Evolutionary conservation across 1,284 basidiomycete species (phyloP).

Genomic region (Puccinia brachypodii): DNA sequence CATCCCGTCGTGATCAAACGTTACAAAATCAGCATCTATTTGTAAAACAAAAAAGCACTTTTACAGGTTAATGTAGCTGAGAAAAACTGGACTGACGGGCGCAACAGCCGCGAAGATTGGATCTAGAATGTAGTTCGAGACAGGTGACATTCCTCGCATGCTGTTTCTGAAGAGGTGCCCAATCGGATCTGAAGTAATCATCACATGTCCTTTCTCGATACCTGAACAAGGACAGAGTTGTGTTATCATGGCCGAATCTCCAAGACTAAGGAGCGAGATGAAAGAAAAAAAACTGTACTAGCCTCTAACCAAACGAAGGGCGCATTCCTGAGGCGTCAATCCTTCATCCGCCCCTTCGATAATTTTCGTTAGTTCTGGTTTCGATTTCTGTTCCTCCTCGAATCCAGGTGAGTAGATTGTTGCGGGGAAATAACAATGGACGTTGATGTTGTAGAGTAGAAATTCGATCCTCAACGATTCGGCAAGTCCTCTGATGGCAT

Average conservation of each 20-base stretch:
- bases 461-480: constrained; percentile 82
- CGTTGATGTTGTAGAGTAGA: constrained; percentile 72
- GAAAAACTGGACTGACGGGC: constrained; percentile 17
- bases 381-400: constrained; percentile 75
- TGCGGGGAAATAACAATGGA: constrained; percentile 83
- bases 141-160: constrained; percentile 69
- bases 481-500: constrained; percentile 82
- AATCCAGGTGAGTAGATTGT: constrained; percentile 82
- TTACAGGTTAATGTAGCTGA: no score
- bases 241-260: constrained; percentile 25
- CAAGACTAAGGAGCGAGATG: background rate
- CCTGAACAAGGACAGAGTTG: constrained; percentile 60
- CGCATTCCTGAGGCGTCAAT: constrained; percentile 68
- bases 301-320: constrained; percentile 68
- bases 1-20: background rate
- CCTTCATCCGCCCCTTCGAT: constrained; percentile 78
- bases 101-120: constrained; percentile 37
- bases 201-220: constrained; percentile 69
- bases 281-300: constrained; percentile 50
- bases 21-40: background rate
- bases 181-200: constrained; percentile 73
- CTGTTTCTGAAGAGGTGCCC: constrained; percentile 69
- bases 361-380: constrained; percentile 74
- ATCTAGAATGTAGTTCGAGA: constrained; percentile 40
- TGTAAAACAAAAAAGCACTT: background rate